Evolutionary conservation across 2,329 filamentous ascomycete genomes (phyloP), one percentile per base, ranked within the genome.

Genomic region (Chaetomium olivaceum): DNA sequence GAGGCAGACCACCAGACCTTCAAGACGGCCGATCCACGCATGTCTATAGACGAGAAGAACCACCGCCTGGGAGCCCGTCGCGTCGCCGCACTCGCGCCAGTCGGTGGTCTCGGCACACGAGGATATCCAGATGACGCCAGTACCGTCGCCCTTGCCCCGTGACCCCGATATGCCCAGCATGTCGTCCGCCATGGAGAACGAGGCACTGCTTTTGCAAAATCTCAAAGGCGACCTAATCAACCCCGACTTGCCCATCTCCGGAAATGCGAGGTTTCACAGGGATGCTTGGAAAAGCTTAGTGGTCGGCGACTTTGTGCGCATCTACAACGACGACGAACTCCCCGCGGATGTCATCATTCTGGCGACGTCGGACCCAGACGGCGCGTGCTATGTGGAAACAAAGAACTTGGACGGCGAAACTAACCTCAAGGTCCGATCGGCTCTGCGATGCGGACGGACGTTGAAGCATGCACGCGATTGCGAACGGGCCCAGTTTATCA

Each of bases 351-450:
- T 99, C 56, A 89, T 98, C 57, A 91, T 99, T 52, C 80, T 99
- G 27, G 91, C 95, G 2, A 98, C 95, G 0, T 97, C 95, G 2
- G 95, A 98, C 72, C 85, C 90, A 0, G 95, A 99, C 72, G 95
- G 95, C 59, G 92, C 92, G 46, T 99, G 95, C 78, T 99, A 97
- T 73, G 91, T 99, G 25, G 95, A 99, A 79, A 99, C 95, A 2
- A 99, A 98, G 82, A 98, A 97, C 76, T 77, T 99, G 81, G 95
- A 99, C 74, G 95, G 95, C 59, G 95, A 99, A 80, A 99, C 95
- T 2, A 99, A 99, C 73, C 81, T 99, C 68, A 99, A 99, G 78
- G 93, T 97, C 68, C 90, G 95, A 66, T 91, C 94, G 74, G 92
- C 95, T 23, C 84, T 99, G 51, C 91, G 94, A 69, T 95, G 92